Evolutionary conservation across 2,329 filamentous ascomycete species (phyloP).

Genomic region (Penicillium frequentans): DNA sequence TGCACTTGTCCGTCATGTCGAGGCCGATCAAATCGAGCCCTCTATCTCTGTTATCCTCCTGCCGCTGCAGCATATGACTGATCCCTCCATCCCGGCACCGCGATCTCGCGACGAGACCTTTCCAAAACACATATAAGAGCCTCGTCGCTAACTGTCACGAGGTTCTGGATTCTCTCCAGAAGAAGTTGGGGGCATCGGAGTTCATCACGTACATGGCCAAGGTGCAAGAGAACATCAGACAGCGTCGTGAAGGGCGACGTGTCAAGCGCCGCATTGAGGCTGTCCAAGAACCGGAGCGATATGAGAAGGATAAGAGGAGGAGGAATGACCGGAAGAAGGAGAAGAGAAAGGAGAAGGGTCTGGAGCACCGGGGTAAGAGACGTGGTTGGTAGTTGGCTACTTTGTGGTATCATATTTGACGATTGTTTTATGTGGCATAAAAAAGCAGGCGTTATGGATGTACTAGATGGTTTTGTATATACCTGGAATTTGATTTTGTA

Average conservation of each 20-base stretch:
- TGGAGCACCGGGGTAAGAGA: constrained; percentile 69
- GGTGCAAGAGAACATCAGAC: constrained; percentile 71
- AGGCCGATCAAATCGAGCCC: constrained; percentile 57
- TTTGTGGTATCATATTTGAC: constrained; percentile 9
- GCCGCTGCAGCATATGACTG: constrained; percentile 79
- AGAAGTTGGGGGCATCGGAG: constrained; percentile 75
- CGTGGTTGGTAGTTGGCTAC: constrained; percentile 61
- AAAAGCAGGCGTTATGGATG: constrained; percentile 26
- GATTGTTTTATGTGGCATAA: constrained; percentile 20
- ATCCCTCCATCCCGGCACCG: constrained; percentile 70
- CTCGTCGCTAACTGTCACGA: constrained; percentile 73
- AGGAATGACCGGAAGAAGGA: constrained; percentile 83
- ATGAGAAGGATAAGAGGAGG: constrained; percentile 75
- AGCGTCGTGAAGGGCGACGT: constrained; percentile 70
- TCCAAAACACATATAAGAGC: constrained; percentile 67
- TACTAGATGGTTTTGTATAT: constrained; percentile 16
- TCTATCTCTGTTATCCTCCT: constrained; percentile 66
- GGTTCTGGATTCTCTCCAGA: constrained; percentile 78
- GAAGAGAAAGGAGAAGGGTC: constrained; percentile 74
- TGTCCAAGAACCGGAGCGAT: constrained; percentile 76
- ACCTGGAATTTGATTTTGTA: constrained; percentile 24
- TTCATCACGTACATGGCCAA: constrained; percentile 74
- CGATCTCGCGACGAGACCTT: constrained; percentile 71
- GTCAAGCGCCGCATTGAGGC: constrained; percentile 89
- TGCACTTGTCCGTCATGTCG: constrained; percentile 64